These are phyloP conservation scores for Yamadazyma epiphylla DNA, from an alignment of 1,139 yeast species.

Conservation along the genomic window DNA sequence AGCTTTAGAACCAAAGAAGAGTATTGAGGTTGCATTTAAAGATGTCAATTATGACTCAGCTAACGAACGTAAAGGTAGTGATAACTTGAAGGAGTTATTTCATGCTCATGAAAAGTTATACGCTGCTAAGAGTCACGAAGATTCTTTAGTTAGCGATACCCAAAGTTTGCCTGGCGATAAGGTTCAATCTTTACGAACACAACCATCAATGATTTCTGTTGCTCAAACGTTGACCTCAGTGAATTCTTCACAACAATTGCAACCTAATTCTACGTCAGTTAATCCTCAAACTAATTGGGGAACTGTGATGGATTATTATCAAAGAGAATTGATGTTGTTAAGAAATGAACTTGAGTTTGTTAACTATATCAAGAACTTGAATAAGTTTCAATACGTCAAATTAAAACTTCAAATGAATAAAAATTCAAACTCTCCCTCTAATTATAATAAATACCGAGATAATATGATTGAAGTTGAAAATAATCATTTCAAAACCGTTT, in stretches of 20 bases:
- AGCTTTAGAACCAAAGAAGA: conserved; percentile 3
- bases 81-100: conserved; percentile 24
- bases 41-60: conserved; percentile 23
- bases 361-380: conserved; percentile 50
- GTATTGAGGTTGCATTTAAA: conserved; percentile 21
- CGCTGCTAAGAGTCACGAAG: conserved; percentile 8
- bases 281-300: conserved; percentile 16
- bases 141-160: conserved; percentile 6
- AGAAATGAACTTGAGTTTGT: conserved; percentile 65
- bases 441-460: too few relatives aligned
- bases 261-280: conserved; percentile 1
- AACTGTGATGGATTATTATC: conserved; percentile 40
- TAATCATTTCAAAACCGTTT: conserved; percentile 6
- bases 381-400: conserved; percentile 43
- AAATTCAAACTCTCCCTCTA: conserved; percentile 13
- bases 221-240: not conserved
- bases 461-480: conserved; percentile 10
- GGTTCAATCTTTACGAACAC: conserved; percentile 4
- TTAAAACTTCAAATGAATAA: conserved; percentile 25
- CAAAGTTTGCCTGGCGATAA: conserved; percentile 9
- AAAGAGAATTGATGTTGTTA: conserved; percentile 54
- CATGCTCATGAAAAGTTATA: conserved; percentile 33
- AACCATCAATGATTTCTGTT: conserved; percentile 11
- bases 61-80: conserved; percentile 12
- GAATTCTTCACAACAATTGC: conserved; percentile 10